phyloP scores from a whole-genome alignment of 2,329 filamentous ascomycete species.

The Diaporthe capsici region DNA sequence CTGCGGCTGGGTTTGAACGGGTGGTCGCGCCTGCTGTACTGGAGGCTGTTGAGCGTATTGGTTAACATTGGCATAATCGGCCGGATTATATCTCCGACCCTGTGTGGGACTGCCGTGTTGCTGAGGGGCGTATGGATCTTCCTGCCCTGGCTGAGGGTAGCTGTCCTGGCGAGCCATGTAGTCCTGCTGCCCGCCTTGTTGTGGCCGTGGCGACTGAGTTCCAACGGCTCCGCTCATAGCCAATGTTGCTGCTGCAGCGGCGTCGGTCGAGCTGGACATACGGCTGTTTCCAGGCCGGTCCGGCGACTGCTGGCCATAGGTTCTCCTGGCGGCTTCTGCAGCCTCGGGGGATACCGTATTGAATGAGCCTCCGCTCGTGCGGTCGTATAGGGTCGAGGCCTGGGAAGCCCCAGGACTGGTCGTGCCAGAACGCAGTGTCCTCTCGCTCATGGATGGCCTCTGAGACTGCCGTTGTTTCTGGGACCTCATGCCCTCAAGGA shows the following conservation, averaged over 20 bases:
- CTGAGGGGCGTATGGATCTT: slow-evolving; percentile 55
- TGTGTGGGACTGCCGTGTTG: slow-evolving; percentile 57
- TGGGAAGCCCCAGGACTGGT: slow-evolving; percentile 57
- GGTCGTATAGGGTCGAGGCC: slow-evolving; percentile 44
- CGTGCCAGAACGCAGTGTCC: slow-evolving; percentile 73
- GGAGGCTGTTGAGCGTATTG: slow-evolving; percentile 53
- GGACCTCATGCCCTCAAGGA: slow-evolving; percentile 86
- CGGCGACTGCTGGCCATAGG: slow-evolving; percentile 70
- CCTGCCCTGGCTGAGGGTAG: slow-evolving; percentile 51
- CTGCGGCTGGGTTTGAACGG: slow-evolving; percentile 53
- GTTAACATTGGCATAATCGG: slow-evolving; percentile 78
- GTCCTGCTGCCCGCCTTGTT: slow-evolving; percentile 51
- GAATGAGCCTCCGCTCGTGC: slow-evolving; percentile 39
- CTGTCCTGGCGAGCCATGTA: slow-evolving; percentile 50
- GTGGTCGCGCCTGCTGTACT: slow-evolving; percentile 52
- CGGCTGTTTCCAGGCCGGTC: slow-evolving; percentile 65
- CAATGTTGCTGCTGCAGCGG: slow-evolving; percentile 69
- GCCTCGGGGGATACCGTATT: slow-evolving; percentile 64
- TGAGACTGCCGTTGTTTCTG: slow-evolving; percentile 77
- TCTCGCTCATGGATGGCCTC: slow-evolving; percentile 71
- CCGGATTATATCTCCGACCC: slow-evolving; percentile 82
- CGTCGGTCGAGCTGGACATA: slow-evolving; percentile 62
- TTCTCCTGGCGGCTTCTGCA: slow-evolving; percentile 74
- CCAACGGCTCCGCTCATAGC: slow-evolving; percentile 68
- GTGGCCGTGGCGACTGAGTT: slow-evolving; percentile 51